phyloP scores from a whole-genome alignment of 805 yeast genomes.

The Monosporozyma siamensis region DNA sequence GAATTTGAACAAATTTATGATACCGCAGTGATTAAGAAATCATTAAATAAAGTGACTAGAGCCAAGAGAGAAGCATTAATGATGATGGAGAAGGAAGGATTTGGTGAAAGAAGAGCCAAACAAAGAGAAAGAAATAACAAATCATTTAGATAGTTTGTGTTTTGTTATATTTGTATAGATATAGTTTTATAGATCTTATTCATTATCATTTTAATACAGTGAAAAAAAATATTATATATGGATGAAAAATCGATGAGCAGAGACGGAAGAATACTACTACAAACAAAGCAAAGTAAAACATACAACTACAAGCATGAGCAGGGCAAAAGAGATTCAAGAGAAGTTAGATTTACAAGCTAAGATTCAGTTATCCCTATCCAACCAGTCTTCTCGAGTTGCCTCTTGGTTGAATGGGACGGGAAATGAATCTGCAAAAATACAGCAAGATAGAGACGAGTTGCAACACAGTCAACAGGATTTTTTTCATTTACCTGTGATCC shows the following conservation, averaged over 20 bases:
- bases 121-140: conserved; percentile 32
- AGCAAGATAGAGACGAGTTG: conserved; percentile 4
- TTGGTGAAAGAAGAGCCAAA: conserved; percentile 62
- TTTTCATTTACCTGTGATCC: conserved; percentile 27
- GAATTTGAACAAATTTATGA: conserved; percentile 64
- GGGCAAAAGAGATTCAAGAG: conserved; percentile 29
- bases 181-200: no score
- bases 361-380: conserved; percentile 21
- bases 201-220: no score
- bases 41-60: conserved; percentile 57
- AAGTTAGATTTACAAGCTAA: conserved; percentile 27
- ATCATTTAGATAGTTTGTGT: neutral
- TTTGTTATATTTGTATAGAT: no score
- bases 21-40: conserved; percentile 62
- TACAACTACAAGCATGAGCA: conserved; percentile 16
- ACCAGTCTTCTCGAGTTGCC: conserved; percentile 17
- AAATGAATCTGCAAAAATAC: neutral
- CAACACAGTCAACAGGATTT: conserved; percentile 20
- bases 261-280: no score
- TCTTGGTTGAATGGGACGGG: conserved; percentile 23
- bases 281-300: neutral
- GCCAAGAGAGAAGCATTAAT: conserved; percentile 86
- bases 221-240: neutral
- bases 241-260: neutral
- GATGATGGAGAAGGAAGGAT: conserved; percentile 88